Conservation (phyloP, 805 yeast genomes). For the Candida silvatica region DNA sequence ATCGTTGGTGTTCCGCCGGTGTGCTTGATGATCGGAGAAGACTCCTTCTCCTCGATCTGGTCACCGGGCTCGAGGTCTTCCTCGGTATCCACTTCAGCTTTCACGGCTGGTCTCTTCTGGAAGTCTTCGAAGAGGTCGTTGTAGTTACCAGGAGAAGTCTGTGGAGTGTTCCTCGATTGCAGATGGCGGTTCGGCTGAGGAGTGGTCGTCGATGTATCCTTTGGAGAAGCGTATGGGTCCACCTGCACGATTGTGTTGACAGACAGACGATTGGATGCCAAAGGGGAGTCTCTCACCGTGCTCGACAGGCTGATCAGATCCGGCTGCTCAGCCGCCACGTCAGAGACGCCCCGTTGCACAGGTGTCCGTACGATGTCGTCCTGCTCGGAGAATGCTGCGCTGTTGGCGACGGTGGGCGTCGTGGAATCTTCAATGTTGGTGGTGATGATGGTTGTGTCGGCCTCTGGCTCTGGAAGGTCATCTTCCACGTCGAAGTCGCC, state of each 20-base stretch:
- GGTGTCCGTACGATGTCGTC: no score
- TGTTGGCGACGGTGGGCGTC: no score
- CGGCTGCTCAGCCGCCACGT: slow-evolving; percentile 8
- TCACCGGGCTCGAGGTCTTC: no score
- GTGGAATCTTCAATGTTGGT: no score
- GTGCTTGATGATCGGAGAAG: background rate
- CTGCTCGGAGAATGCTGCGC: no score
- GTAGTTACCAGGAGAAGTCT: background rate
- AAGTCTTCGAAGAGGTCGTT: background rate
- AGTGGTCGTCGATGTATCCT: background rate
- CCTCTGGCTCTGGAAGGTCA: no score
- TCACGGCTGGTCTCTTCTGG: background rate
- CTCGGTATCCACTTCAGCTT: background rate
- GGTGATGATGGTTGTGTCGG: no score
- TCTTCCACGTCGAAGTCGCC: no score
- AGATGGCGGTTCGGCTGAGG: background rate
- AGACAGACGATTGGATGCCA: no score
- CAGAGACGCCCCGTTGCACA: no score
- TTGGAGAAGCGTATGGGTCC: background rate
- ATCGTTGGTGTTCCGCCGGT: background rate
- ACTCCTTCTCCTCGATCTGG: background rate
- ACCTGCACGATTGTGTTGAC: background rate
- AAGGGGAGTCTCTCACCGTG: slow-evolving; percentile 9
- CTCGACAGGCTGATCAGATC: slow-evolving; percentile 24
- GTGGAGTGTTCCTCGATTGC: background rate